Conservation (phyloP, 371 early-diverging fungal genomes). For the Smittium culicis region DNA sequence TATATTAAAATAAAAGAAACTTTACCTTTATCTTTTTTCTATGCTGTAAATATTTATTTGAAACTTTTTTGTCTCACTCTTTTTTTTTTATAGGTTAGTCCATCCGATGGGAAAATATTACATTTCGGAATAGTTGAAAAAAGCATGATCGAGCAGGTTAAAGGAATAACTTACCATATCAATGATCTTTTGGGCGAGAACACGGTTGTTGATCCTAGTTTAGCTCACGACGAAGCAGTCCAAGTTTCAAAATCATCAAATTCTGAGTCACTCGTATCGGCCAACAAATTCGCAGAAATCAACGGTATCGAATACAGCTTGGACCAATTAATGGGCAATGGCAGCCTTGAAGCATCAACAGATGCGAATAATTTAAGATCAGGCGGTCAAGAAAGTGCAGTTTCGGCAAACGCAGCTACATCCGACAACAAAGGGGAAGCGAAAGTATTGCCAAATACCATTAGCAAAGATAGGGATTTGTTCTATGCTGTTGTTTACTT, state of each 20-base stretch:
- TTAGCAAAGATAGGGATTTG: constrained; percentile 27
- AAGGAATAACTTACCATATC: constrained; percentile 78
- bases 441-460: neutral
- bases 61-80: no score
- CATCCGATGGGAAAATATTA: constrained; percentile 80
- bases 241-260: no score
- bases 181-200: constrained; percentile 80
- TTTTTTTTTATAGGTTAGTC: constrained; percentile 49
- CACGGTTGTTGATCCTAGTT: no score
- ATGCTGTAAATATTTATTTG: no score
- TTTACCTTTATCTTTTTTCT: no score
- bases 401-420: neutral
- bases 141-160: constrained; percentile 75
- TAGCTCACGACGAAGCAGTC: no score
- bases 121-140: constrained; percentile 72
- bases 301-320: constrained; percentile 77
- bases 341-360: neutral
- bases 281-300: constrained; percentile 63
- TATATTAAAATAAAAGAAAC: no score
- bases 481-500: constrained; percentile 86
- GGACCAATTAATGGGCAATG: neutral
- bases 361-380: neutral
- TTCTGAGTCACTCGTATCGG: constrained; percentile 42
- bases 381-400: neutral
- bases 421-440: neutral